Conservation (phyloP, 306 rosid genomes). For the Quercus mongolica region DNA sequence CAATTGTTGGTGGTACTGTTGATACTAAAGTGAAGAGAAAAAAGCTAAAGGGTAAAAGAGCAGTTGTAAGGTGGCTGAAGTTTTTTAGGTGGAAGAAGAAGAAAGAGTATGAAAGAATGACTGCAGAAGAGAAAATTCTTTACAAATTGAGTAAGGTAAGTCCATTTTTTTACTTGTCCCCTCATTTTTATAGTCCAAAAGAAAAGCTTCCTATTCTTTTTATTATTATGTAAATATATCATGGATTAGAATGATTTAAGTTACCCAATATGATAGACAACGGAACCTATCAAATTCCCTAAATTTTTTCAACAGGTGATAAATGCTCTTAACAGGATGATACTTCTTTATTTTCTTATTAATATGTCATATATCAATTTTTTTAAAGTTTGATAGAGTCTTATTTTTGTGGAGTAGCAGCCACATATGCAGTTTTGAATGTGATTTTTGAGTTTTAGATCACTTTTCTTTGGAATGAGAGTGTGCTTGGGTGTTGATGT, state of each 20-base stretch:
- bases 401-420: not conserved
- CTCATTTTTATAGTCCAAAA: not conserved
- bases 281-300: not conserved
- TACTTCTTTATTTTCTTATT: too few species aligned
- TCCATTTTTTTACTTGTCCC: not conserved
- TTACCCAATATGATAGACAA: not conserved
- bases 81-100: slow-evolving; percentile 78
- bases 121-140: slow-evolving; percentile 67
- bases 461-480: too few species aligned
- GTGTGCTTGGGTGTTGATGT: slow-evolving; percentile 3
- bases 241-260: not conserved
- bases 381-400: too few species aligned
- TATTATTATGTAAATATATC: not conserved
- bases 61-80: slow-evolving; percentile 89
- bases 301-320: not conserved
- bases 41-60: slow-evolving; percentile 82
- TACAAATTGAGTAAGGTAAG: slow-evolving; percentile 66
- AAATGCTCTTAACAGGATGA: not conserved
- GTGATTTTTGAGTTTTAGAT: too few species aligned
- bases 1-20: slow-evolving; percentile 15
- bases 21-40: slow-evolving; percentile 48
- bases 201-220: not conserved
- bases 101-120: slow-evolving; percentile 82
- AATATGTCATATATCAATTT: too few species aligned
- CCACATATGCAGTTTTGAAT: not conserved